Conservation (phyloP, 306 rosid genomes). For the Neltuma alba region DNA sequence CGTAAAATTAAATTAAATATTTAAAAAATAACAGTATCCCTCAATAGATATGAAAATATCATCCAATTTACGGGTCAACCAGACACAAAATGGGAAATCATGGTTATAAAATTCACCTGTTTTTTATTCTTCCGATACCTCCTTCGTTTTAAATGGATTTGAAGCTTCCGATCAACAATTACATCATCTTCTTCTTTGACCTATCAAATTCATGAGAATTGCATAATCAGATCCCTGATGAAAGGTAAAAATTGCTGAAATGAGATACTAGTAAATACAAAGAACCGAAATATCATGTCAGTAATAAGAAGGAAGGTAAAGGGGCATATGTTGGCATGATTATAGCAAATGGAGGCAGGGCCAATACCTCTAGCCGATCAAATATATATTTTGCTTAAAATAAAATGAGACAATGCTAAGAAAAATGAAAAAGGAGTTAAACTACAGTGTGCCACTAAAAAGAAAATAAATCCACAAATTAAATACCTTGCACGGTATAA, state of each 20-base stretch:
- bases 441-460: neutral
- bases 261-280: neutral
- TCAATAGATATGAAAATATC: neutral
- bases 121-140: slow-evolving; percentile 66
- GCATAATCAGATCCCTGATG: slow-evolving; percentile 19
- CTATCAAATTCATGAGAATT: slow-evolving; percentile 44
- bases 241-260: slow-evolving; percentile 1
- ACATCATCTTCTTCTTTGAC: slow-evolving; percentile 98
- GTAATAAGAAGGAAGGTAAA: slow-evolving; percentile 3
- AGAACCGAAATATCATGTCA: slow-evolving; percentile 7
- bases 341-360: neutral
- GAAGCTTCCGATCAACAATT: slow-evolving; percentile 71
- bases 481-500: neutral
- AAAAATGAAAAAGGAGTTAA: neutral
- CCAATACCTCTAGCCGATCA: neutral
- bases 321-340: neutral
- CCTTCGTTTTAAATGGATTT: slow-evolving; percentile 71
- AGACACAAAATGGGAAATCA: slow-evolving; percentile 19
- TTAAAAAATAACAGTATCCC: neutral
- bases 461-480: slow-evolving; percentile 1
- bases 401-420: neutral
- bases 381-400: neutral
- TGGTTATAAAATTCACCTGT: slow-evolving; percentile 49
- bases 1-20: neutral
- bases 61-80: slow-evolving; percentile 22